Base-by-base conservation (phyloP, 306 rosid species). In the Psophocarpus tetragonolobus region DNA sequence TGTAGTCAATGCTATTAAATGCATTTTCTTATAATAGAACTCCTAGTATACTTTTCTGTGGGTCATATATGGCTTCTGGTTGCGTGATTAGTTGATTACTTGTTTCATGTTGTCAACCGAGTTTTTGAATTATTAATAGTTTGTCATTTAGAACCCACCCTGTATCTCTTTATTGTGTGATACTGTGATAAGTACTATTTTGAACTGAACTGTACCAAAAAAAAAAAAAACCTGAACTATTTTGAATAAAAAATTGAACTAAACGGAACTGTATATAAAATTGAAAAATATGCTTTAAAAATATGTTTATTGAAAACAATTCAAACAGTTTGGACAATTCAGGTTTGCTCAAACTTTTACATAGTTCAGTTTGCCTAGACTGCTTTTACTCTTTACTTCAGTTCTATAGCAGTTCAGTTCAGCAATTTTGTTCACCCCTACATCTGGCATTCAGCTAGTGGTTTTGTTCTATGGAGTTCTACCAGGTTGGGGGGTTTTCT, bases 1-100 rank as follows among this genome's bases (percentile, higher is more conserved):
- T 10, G 0, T 48, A 17, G 9, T 24, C n/a, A 64, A n/a, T 9
- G n/a, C 48, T 56, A n/a, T 21, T 51, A 21, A 66, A 30, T 65
- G 50, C 77, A 63, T 80, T 81, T 74, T 39, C 50, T 73, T 41
- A 48, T 30, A 50, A 56, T 32, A 47, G 8, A 81, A 35, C 26
- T 75, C 60, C 47, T 8, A 30, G 33, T 36, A 67, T 30, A 33
- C 21, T 26, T 71, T 60, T 36, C 23, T 21, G 4, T 33, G 67
- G 41, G 50, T 36, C 42, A 35, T 60, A 27, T 74, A 32, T 45
- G 64, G 42, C 44, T 23, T 24, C 71, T 2, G 5, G 6, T 32
- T 38, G 79, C 41, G 14, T 20, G 68, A 23, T 26, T 29, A 8
- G 36, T 36, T 20, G 68, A 23, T 26, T 29, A 8, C 47, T 36